phyloP scores from a whole-genome alignment of 768 basidiomycete species.

The Thelephora aurantiotincta region DNA sequence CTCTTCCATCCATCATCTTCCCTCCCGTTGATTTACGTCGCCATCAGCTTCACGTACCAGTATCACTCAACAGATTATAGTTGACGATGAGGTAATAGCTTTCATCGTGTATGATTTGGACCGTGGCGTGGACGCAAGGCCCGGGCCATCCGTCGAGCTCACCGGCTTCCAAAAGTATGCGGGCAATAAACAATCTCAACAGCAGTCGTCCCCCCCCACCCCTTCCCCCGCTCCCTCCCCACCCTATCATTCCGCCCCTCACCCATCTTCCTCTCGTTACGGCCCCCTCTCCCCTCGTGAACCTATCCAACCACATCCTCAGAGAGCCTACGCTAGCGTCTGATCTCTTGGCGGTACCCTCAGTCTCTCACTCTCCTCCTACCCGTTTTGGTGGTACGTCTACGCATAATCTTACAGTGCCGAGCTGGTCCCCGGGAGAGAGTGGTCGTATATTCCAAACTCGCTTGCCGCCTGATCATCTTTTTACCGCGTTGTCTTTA shows the following conservation, averaged over 20 bases:
- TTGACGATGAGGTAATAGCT: slow-evolving; percentile 49
- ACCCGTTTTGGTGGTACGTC: no score
- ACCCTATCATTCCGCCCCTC: background rate
- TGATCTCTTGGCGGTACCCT: background rate
- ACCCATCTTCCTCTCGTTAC: background rate
- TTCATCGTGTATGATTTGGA: slow-evolving; percentile 58
- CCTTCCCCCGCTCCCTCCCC: slow-evolving; percentile 2
- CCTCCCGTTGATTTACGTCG: background rate
- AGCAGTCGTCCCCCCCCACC: slow-evolving; percentile 5
- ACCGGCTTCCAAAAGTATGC: slow-evolving; percentile 32
- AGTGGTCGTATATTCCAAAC: background rate
- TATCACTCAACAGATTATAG: slow-evolving; percentile 57
- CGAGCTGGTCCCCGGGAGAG: background rate
- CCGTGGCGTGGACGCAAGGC: slow-evolving; percentile 25
- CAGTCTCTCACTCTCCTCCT: no score
- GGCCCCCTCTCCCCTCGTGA: background rate
- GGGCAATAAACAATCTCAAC: slow-evolving; percentile 17
- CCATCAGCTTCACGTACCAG: slow-evolving; percentile 12
- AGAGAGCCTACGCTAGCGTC: background rate
- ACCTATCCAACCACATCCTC: background rate
- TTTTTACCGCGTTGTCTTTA: background rate
- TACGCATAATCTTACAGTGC: background rate
- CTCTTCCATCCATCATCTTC: slow-evolving; percentile 2
- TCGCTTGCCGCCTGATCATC: background rate
- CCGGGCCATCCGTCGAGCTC: slow-evolving; percentile 47